phyloP scores from a whole-genome alignment of 345 rosid species.

The Eucalyptus regnans region DNA sequence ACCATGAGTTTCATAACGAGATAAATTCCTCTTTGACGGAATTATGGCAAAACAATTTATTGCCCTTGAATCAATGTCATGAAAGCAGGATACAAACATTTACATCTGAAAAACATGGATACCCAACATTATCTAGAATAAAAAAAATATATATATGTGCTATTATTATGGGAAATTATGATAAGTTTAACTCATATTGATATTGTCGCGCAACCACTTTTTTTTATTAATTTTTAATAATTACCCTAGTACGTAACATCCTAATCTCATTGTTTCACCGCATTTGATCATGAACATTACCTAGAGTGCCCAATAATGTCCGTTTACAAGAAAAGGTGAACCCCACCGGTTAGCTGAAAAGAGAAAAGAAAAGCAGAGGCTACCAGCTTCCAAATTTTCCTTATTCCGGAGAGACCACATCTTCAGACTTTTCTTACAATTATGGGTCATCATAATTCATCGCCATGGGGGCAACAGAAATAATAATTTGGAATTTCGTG shows the following conservation, averaged over 20 bases:
- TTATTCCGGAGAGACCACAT: background rate
- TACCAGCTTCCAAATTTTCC: background rate
- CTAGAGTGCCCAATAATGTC: background rate
- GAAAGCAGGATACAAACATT: background rate
- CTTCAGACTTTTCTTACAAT: background rate
- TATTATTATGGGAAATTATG: background rate
- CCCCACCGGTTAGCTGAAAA: background rate
- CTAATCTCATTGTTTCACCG: background rate
- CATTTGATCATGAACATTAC: background rate
- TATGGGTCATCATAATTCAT: background rate
- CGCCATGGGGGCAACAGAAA: background rate
- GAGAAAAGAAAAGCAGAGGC: background rate
- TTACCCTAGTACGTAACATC: background rate
- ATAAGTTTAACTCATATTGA: background rate
- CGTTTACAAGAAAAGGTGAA: background rate
- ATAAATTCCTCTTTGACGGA: background rate
- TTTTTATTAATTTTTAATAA: background rate
- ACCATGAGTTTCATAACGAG: background rate
- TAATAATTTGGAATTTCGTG: background rate
- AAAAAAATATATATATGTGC: background rate
- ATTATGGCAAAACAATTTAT: background rate
- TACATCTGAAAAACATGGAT: background rate
- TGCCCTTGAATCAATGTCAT: background rate
- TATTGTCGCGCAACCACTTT: background rate
- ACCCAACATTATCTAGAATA: background rate